phyloP scores from a whole-genome alignment of 805 yeast genomes.

The Candida quercuum region DNA sequence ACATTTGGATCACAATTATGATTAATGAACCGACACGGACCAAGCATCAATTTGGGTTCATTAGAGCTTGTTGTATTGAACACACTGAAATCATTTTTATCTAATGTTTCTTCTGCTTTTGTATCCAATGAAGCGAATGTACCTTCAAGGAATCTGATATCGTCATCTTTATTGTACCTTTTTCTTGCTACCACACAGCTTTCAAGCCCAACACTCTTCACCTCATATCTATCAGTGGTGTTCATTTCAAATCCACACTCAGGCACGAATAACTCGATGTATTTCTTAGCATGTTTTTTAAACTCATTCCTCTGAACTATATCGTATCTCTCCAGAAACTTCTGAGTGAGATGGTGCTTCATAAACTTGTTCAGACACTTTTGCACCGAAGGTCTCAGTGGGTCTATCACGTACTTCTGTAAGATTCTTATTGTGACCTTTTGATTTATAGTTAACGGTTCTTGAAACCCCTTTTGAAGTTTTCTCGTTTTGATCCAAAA shows the following conservation, averaged over 20 bases:
- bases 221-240: constrained; percentile 36
- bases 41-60: constrained; percentile 36
- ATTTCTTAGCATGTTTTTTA: constrained; percentile 29
- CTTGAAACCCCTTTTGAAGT: constrained; percentile 9
- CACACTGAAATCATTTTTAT: constrained; percentile 37
- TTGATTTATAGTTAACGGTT: constrained; percentile 1
- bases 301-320: constrained; percentile 26
- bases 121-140: constrained; percentile 29
- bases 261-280: constrained; percentile 29
- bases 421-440: constrained; percentile 6
- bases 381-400: constrained; percentile 8
- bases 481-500: constrained; percentile 26
- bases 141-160: constrained; percentile 32
- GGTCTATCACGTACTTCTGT: constrained; percentile 9
- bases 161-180: constrained; percentile 25
- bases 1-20: constrained; percentile 44
- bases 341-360: constrained; percentile 18
- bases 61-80: constrained; percentile 29
- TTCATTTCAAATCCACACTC: constrained; percentile 37
- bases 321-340: constrained; percentile 22
- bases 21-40: constrained; percentile 43
- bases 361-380: constrained; percentile 24
- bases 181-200: constrained; percentile 35
- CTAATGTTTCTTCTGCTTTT: constrained; percentile 28
- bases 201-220: constrained; percentile 13